A percentile compares a stretch with the other conserved stretches of the same genome.
Conservation (phyloP, 2,329 filamentous ascomycete species). For the Arthrobotrys pseudoclavata region DNA sequence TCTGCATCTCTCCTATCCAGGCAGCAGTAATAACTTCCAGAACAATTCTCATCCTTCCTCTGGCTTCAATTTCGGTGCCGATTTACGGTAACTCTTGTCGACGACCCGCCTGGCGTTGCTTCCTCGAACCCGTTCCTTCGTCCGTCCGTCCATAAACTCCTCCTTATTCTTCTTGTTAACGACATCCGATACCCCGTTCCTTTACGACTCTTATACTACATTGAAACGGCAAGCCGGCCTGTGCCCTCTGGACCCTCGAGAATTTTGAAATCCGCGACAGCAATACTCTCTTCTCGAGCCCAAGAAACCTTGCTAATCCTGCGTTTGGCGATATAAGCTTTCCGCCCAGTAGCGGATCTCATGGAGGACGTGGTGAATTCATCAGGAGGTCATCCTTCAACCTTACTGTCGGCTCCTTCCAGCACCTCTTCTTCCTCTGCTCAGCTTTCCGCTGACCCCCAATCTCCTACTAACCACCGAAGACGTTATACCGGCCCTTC, state of each 20-base stretch:
- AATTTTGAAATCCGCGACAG: slow-evolving; percentile 35
- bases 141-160: slow-evolving; percentile 11
- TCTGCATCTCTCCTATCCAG: slow-evolving; percentile 1
- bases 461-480: slow-evolving; percentile 55
- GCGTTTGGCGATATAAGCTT: slow-evolving; percentile 54
- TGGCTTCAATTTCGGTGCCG: not conserved
- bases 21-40: too few species aligned
- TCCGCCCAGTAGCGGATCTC: slow-evolving; percentile 57
- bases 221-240: slow-evolving; percentile 37
- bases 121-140: slow-evolving; percentile 25
- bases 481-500: slow-evolving; percentile 54
- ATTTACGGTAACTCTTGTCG: not conserved
- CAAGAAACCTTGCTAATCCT: slow-evolving; percentile 18
- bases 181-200: slow-evolving; percentile 36
- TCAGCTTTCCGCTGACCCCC: slow-evolving; percentile 30
- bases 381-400: slow-evolving; percentile 57
- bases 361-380: slow-evolving; percentile 59
- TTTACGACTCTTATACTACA: slow-evolving; percentile 17
- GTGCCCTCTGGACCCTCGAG: slow-evolving; percentile 23
- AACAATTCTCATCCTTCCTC: not conserved
- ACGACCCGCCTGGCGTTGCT: slow-evolving; percentile 1
- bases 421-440: slow-evolving; percentile 27
- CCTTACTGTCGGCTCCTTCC: slow-evolving; percentile 35
- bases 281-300: slow-evolving; percentile 28
- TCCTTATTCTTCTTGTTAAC: slow-evolving; percentile 8